Conservation (phyloP, 2,329 filamentous ascomycete species). For the Fusarium robinianum region DNA sequence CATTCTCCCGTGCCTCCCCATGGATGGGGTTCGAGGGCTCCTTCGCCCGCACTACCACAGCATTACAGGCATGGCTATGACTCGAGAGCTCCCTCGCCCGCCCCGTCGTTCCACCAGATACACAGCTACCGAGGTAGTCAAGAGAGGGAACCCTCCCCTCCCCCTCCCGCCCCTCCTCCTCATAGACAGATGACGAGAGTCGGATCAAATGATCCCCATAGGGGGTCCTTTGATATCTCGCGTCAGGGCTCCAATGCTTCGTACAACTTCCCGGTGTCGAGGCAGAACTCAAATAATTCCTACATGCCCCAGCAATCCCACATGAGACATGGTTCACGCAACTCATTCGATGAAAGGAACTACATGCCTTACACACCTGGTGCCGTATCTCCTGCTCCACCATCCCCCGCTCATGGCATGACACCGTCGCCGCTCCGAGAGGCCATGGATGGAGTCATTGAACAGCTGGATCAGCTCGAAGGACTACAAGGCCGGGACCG, state of each 20-base stretch:
- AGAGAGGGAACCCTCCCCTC: conserved; percentile 61
- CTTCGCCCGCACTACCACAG: conserved; percentile 35
- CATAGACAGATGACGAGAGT: conserved; percentile 67
- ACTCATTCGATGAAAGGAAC: conserved; percentile 42
- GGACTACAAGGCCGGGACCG: conserved; percentile 49
- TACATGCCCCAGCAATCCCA: conserved; percentile 36
- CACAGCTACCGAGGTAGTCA: conserved; percentile 32
- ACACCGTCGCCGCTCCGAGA: conserved; percentile 91
- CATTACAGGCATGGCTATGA: conserved; percentile 40
- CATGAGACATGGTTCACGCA: conserved; percentile 28
- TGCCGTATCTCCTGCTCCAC: conserved; percentile 66
- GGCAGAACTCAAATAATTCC: conserved; percentile 48
- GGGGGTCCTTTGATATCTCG: conserved; percentile 38
- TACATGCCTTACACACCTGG: conserved; percentile 54
- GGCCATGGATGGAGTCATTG: conserved; percentile 98
- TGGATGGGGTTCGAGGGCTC: conserved; percentile 41
- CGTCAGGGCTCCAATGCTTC: conserved; percentile 45
- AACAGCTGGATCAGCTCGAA: conserved; percentile 82
- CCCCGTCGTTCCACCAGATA: conserved; percentile 39
- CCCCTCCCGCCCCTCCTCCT: conserved; percentile 81
- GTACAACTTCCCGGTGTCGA: conserved; percentile 38
- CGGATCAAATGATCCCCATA: conserved; percentile 46
- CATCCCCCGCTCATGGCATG: conserved; percentile 68
- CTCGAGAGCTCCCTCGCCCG: conserved; percentile 46
- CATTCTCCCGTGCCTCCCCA: conserved; percentile 37